These are phyloP conservation scores for Coriolopsis trogii DNA, from an alignment of 1,284 basidiomycete species.

Conservation along the genomic window DNA sequence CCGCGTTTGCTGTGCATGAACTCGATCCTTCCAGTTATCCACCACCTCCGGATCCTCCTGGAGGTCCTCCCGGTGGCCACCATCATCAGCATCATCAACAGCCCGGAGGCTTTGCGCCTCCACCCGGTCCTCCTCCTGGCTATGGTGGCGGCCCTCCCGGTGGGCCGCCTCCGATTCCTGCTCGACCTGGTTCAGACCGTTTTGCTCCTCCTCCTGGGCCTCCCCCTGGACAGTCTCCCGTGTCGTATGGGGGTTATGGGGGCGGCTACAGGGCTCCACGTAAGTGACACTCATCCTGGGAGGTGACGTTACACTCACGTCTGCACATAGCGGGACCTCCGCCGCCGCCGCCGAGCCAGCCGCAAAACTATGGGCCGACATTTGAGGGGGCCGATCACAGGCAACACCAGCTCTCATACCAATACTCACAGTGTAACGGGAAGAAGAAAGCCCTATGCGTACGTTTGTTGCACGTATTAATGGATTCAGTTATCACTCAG, in stretches of 20 bases:
- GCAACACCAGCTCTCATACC: conserved; percentile 58
- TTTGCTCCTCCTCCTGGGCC: conserved; percentile 34
- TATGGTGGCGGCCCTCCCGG: conserved; percentile 7
- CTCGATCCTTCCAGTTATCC: conserved; percentile 5
- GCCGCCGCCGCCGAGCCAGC: conserved; percentile 60
- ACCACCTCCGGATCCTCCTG: conserved; percentile 22
- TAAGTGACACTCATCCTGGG: conserved; percentile 9
- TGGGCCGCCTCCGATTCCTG: conserved; percentile 21
- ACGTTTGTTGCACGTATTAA: conserved; percentile 36
- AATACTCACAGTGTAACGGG: conserved; percentile 86
- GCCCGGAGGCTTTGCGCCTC: conserved; percentile 35
- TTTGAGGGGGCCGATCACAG: conserved; percentile 54
- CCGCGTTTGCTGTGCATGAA: background rate
- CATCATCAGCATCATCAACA: conserved; percentile 17
- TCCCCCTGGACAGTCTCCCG: conserved; percentile 5
- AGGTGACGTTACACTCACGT: background rate
- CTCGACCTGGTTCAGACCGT: conserved; percentile 18
- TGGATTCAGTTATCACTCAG: background rate
- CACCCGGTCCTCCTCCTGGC: conserved; percentile 17
- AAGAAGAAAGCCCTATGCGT: conserved; percentile 82
- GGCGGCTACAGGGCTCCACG: conserved; percentile 35
- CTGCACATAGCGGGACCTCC: conserved; percentile 38
- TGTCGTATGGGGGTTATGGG: conserved; percentile 25
- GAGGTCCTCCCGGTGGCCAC: conserved; percentile 16
- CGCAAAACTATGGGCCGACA: conserved; percentile 73